These are phyloP conservation scores for Torulaspora quercuum DNA, from an alignment of 805 yeast species.

Conservation along the genomic window DNA sequence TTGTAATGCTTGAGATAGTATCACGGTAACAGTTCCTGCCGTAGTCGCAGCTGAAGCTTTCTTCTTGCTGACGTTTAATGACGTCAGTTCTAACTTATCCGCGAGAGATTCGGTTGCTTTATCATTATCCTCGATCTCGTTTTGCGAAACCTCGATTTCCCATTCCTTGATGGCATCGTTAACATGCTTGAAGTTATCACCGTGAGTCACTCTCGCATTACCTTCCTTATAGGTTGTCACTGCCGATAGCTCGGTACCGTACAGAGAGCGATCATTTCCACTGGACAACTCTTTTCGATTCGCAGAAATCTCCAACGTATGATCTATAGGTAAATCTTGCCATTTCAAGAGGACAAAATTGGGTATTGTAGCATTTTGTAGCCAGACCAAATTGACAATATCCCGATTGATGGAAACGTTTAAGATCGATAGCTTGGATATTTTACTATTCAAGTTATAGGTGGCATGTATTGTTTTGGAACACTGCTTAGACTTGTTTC, in stretches of 20 bases:
- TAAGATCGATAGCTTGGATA: conserved; percentile 19
- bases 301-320: conserved; percentile 7
- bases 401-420: conserved; percentile 36
- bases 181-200: conserved; percentile 58
- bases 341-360: conserved; percentile 50
- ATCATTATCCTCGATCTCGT: conserved; percentile 43
- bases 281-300: neutral
- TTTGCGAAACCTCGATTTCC: conserved; percentile 41
- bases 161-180: conserved; percentile 43
- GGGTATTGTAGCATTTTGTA: conserved; percentile 57
- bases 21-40: conserved; percentile 75
- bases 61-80: conserved; percentile 22
- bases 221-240: conserved; percentile 58
- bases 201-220: conserved; percentile 58
- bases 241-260: conserved; percentile 48
- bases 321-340: conserved; percentile 22
- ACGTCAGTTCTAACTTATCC: conserved; percentile 40
- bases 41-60: conserved; percentile 47
- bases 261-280: conserved; percentile 17
- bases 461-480: conserved; percentile 38
- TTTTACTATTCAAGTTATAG: conserved; percentile 2
- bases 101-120: conserved; percentile 50
- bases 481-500: conserved; percentile 50
- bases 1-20: conserved; percentile 83
- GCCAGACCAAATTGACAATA: conserved; percentile 52